Conservation (phyloP, 129 eudicot species). For the carrot (Daucus carota) region DNA sequence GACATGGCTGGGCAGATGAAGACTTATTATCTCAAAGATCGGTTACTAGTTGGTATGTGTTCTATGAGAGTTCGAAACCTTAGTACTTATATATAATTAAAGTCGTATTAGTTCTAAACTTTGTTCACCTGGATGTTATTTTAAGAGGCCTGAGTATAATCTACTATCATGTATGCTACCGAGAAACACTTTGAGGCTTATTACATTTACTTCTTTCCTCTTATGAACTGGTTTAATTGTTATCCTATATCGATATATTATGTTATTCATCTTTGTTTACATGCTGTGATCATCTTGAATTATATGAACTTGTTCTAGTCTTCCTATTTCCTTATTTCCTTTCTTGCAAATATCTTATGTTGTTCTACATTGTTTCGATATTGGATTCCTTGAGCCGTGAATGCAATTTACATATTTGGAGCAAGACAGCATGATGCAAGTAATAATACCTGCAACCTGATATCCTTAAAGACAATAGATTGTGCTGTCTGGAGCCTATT, state of each 20-base stretch:
- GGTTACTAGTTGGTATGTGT: constrained; percentile 8
- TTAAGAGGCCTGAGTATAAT: not conserved
- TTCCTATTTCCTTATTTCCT: not conserved
- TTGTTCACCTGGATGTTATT: not conserved
- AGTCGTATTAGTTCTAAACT: not conserved
- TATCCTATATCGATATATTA: not conserved
- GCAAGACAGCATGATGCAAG: too few relatives aligned
- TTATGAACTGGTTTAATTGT: not conserved
- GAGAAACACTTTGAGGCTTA: not conserved
- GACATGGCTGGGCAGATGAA: constrained; percentile 11
- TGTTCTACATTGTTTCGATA: not conserved
- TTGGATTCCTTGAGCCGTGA: not conserved
- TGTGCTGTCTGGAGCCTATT: not conserved
- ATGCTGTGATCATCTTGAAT: not conserved
- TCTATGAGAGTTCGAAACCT: not conserved
- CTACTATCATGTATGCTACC: not conserved
- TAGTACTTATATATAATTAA: constrained; percentile 3
- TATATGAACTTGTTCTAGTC: not conserved
- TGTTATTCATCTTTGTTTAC: not conserved
- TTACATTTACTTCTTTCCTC: not conserved
- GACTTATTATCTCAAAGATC: constrained; percentile 12
- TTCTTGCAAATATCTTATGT: not conserved
- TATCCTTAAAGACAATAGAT: not conserved
- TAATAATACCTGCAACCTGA: not conserved
- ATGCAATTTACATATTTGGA: not conserved